These are phyloP conservation scores for Fusarium globosum DNA, from an alignment of 2,329 filamentous ascomycete genomes.

Conservation along the genomic window DNA sequence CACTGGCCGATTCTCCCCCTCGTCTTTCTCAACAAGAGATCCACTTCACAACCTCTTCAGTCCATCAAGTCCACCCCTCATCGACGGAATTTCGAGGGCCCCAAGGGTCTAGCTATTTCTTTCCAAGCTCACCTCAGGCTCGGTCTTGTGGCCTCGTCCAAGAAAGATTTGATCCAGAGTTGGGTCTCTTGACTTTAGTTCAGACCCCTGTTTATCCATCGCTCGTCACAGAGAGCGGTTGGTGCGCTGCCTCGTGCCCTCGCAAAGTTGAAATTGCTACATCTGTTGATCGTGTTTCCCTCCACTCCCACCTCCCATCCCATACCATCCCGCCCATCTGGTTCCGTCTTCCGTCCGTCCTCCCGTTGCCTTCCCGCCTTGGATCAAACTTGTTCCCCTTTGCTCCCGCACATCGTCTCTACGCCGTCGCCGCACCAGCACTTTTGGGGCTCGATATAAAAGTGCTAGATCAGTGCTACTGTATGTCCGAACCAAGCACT, in stretches of 20 bases:
- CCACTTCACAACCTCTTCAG: conserved; percentile 26
- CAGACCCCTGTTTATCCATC: conserved; percentile 25
- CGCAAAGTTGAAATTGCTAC: conserved; percentile 38
- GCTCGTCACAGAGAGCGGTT: conserved; percentile 35
- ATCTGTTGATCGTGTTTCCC: conserved; percentile 38
- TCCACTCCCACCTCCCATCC: conserved; percentile 34
- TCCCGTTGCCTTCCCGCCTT: conserved; percentile 41
- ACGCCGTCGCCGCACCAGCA: conserved; percentile 41
- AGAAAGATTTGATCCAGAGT: conserved; percentile 6
- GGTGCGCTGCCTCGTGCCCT: conserved; percentile 39
- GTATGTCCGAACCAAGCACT: conserved; percentile 12
- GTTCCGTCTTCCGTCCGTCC: conserved; percentile 43
- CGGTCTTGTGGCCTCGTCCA: conserved; percentile 3
- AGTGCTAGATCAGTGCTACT: conserved; percentile 8
- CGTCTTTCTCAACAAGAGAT: conserved; percentile 25
- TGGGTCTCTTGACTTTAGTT: conserved; percentile 17
- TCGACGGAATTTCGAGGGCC: conserved; percentile 23
- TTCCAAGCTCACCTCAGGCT: conserved; percentile 6
- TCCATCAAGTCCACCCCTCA: conserved; percentile 35
- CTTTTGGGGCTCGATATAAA: conserved; percentile 25
- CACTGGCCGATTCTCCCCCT: conserved; percentile 33
- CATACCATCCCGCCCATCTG: conserved; percentile 37
- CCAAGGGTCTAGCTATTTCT: conserved; percentile 25
- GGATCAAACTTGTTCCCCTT: conserved; percentile 39
- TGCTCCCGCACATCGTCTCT: conserved; percentile 41